These are phyloP conservation scores for Blastomyces parvus DNA, from an alignment of 2,329 filamentous ascomycete species.

Conservation along the genomic window DNA sequence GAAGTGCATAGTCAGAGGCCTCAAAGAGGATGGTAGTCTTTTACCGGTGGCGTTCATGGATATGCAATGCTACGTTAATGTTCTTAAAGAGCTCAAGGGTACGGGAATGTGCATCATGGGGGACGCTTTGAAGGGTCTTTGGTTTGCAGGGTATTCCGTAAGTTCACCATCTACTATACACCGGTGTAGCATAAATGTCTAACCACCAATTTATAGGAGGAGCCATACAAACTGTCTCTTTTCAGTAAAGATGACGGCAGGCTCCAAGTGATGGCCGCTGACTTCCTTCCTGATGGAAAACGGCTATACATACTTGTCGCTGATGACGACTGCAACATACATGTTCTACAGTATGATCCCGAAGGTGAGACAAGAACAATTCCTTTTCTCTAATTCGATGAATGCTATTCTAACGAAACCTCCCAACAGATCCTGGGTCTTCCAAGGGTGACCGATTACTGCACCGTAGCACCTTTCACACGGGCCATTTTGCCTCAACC, in stretches of 20 bases:
- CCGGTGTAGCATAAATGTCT: background rate
- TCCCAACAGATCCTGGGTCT: conserved; percentile 69
- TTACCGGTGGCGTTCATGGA: conserved; percentile 95
- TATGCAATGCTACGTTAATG: conserved; percentile 85
- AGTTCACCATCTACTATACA: conserved; percentile 17
- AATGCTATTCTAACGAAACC: background rate
- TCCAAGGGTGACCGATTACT: conserved; percentile 80
- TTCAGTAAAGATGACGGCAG: conserved; percentile 77
- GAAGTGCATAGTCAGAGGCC: conserved; percentile 90
- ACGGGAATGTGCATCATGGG: conserved; percentile 81
- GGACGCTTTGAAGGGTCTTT: conserved; percentile 85
- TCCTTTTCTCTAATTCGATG: conserved; percentile 17
- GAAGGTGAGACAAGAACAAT: conserved; percentile 58
- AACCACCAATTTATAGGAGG: conserved; percentile 47
- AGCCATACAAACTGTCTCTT: conserved; percentile 89
- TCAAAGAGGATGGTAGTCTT: conserved; percentile 89
- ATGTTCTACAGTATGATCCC: conserved; percentile 87
- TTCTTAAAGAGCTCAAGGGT: conserved; percentile 70
- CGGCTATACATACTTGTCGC: conserved; percentile 73
- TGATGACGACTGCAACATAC: conserved; percentile 76
- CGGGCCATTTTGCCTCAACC: conserved; percentile 66
- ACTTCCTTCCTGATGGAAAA: conserved; percentile 79
- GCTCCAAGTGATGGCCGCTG: conserved; percentile 69
- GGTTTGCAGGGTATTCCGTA: conserved; percentile 87
- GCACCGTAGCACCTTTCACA: conserved; percentile 78